Base-by-base conservation (phyloP, 2,329 filamentous ascomycete genomes). In the Ilyonectria robusta region DNA sequence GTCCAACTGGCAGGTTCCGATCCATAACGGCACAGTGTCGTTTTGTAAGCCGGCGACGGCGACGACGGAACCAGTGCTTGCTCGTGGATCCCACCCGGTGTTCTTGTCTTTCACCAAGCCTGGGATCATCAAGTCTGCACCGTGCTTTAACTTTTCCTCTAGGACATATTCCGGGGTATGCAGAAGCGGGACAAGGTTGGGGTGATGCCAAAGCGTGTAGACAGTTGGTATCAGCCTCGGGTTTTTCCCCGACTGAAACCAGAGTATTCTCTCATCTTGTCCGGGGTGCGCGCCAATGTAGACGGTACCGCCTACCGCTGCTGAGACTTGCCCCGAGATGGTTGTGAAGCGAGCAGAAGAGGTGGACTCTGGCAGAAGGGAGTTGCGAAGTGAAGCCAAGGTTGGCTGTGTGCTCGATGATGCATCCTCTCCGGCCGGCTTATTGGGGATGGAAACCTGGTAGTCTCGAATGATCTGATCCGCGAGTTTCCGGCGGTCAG, bases 391-490 rank as follows among this genome's bases (percentile, higher is more conserved):
- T 23, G 66, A 51, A 15, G 66, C 63, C 6, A 68, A n/a, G 3
- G 55, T 63, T 5, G 63, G 58, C 35, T 70, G 72, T 19, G 68
- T 50, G 60, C 11, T 55, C 50, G 68, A 56, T 71, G 72, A 55
- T 19, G 65, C 51, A 46, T 74, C 71, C 33, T 66, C 68, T 29
- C 37, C 29, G 2, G 65, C 53, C 33, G 47, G 59, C 26, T 71
- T 60, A 33, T 71, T 62, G 33, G 71, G 63, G 13, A 66, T 33
- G 11, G 70, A 31, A 33, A 72, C 60, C 48, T 71, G 72, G 35
- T 74, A 74, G 31, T 74, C 72, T 21, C 68, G 72, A 2, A 74
- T 74, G 29, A 74, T 72, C 46, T 74, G 72, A 6, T 74, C 72
- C 1, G 72, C 72, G 7, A 74, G 54, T 21, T 72, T 74, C 35